Percentiles rank a stretch among this genome's conserved stretches.
phyloP scores from a whole-genome alignment of 768 basidiomycete species.

The Tricholoma saponaceum region DNA sequence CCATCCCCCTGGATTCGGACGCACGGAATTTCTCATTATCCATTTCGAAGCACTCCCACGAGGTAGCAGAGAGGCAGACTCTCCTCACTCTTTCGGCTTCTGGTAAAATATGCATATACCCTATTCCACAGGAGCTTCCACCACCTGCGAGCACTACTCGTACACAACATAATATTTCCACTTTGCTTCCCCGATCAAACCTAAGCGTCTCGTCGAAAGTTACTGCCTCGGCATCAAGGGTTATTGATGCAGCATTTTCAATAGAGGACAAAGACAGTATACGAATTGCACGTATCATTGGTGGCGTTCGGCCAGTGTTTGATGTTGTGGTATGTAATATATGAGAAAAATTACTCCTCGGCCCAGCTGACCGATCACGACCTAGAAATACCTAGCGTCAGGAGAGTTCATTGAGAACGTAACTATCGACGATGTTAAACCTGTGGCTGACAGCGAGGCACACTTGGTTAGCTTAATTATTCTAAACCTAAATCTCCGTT shows the following conservation, averaged over 20 bases:
- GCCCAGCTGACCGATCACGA: neutral
- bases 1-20: conserved; percentile 61
- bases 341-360: neutral
- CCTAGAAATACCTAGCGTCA: conserved; percentile 49
- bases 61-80: conserved; percentile 25
- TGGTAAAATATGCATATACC: conserved; percentile 54
- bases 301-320: conserved; percentile 57
- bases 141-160: conserved; percentile 34
- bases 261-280: conserved; percentile 37
- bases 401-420: conserved; percentile 52
- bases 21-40: conserved; percentile 43
- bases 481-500: neutral
- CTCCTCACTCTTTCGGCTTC: conserved; percentile 56
- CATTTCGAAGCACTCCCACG: conserved; percentile 20
- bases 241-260: conserved; percentile 47
- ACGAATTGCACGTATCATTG: conserved; percentile 49
- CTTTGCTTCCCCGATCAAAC: conserved; percentile 49
- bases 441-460: conserved; percentile 3
- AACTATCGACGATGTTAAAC: conserved; percentile 35
- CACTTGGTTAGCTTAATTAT: neutral
- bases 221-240: conserved; percentile 26
- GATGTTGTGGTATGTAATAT: conserved; percentile 48
- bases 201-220: conserved; percentile 38
- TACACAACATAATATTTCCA: conserved; percentile 42
- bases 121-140: conserved; percentile 44